phyloP scores from a whole-genome alignment of 768 basidiomycete species.

The Ramaria rubella region DNA sequence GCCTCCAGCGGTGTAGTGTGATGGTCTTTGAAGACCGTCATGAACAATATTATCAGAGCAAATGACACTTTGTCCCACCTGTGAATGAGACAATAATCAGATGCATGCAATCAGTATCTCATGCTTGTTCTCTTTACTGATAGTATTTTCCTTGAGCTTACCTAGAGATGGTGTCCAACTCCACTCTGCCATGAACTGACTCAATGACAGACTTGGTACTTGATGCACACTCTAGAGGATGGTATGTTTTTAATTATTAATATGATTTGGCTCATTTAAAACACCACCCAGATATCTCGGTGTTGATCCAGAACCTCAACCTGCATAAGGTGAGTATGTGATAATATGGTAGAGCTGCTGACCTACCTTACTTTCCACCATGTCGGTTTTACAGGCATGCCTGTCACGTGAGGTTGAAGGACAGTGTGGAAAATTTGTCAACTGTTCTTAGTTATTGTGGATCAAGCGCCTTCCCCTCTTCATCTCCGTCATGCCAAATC shows the following conservation, averaged over 20 bases:
- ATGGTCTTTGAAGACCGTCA: background rate
- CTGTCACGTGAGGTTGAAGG: too few relatives aligned
- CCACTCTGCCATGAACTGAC: conserved; percentile 37
- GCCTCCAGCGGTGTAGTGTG: too few relatives aligned
- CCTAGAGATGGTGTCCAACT: conserved; percentile 65
- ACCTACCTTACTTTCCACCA: too few relatives aligned
- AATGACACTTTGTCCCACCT: conserved; percentile 33
- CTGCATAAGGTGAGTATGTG: too few relatives aligned
- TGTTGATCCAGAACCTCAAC: conserved; percentile 80
- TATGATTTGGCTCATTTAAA: background rate
- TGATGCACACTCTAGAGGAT: conserved; percentile 77
- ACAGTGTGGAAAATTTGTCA: too few relatives aligned
- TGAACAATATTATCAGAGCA: conserved; percentile 19
- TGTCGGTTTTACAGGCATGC: too few relatives aligned
- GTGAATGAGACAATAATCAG: conserved; percentile 46
- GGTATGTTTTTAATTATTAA: conserved; percentile 45
- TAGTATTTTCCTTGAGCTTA: background rate
- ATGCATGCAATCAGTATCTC: conserved; percentile 32
- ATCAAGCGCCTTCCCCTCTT: too few relatives aligned
- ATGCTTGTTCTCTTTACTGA: background rate
- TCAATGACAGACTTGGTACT: conserved; percentile 62
- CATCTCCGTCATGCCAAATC: too few relatives aligned
- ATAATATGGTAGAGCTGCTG: too few relatives aligned
- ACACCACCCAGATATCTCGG: conserved; percentile 59
- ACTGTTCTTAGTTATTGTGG: too few relatives aligned